These are phyloP conservation scores for Cercospora sp. DNA, from an alignment of 2,329 filamentous ascomycete genomes.

Conservation along the genomic window DNA sequence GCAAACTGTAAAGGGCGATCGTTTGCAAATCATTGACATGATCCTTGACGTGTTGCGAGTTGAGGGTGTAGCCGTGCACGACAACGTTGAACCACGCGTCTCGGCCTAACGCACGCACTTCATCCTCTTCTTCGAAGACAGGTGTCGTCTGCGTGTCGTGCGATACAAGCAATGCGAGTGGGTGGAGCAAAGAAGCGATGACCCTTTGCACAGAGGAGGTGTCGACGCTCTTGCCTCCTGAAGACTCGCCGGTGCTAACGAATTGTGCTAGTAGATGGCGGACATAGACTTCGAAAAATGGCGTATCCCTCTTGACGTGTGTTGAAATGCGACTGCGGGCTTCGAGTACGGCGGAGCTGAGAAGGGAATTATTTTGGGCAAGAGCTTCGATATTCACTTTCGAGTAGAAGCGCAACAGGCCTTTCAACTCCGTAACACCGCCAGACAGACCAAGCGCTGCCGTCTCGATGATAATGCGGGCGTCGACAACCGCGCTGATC, in stretches of 20 bases:
- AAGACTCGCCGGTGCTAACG: slow-evolving; percentile 85
- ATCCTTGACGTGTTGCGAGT: slow-evolving; percentile 70
- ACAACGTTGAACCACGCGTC: slow-evolving; percentile 99
- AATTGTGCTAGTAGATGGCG: slow-evolving; percentile 81
- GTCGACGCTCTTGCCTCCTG: slow-evolving; percentile 46
- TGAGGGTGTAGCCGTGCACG: slow-evolving; percentile 82
- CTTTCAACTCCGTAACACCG: slow-evolving; percentile 77
- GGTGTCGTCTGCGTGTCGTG: slow-evolving; percentile 51
- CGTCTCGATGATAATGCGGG: slow-evolving; percentile 79
- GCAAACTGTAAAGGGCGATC: slow-evolving; percentile 83
- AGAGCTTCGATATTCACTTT: slow-evolving; percentile 73
- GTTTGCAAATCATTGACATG: slow-evolving; percentile 75
- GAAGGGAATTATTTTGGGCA: slow-evolving; percentile 63
- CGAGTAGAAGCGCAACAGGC: slow-evolving; percentile 79
- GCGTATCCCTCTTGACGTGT: slow-evolving; percentile 66
- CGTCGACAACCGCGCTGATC: slow-evolving; percentile 76
- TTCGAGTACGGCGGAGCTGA: slow-evolving; percentile 73
- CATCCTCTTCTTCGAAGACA: slow-evolving; percentile 51
- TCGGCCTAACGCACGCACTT: slow-evolving; percentile 61
- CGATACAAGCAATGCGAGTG: slow-evolving; percentile 82
- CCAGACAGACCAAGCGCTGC: slow-evolving; percentile 75
- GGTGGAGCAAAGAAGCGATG: slow-evolving; percentile 82
- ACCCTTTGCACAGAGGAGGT: slow-evolving; percentile 80
- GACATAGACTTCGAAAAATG: slow-evolving; percentile 79
- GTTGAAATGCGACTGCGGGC: slow-evolving; percentile 77